Evolutionary conservation across 2,329 filamentous ascomycete genomes (phyloP).

Genomic region (Diaporthe eres): DNA sequence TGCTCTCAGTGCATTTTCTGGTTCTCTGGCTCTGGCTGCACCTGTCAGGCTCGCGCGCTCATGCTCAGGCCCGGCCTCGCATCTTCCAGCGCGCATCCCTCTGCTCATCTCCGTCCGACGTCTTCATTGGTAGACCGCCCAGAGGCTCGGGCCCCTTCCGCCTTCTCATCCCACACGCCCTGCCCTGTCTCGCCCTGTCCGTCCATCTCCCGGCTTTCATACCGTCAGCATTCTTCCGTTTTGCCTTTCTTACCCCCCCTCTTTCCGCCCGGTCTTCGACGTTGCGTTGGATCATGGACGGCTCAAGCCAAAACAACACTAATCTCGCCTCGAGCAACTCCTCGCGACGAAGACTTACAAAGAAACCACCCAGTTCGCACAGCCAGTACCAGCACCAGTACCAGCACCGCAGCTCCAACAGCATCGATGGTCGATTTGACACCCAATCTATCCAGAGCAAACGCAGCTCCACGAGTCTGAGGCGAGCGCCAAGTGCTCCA

Average conservation of each 20-base stretch:
- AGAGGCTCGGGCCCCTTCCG: constrained; percentile 39
- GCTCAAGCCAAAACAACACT: constrained; percentile 54
- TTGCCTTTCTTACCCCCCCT: constrained; percentile 36
- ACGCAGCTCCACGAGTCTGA: constrained; percentile 75
- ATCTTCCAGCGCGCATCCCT: constrained; percentile 27
- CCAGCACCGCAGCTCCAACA: constrained; percentile 63
- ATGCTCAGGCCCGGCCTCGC: constrained; percentile 27
- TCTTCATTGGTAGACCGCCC: constrained; percentile 33
- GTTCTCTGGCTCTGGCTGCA: constrained; percentile 25
- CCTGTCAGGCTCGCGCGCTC: constrained; percentile 28
- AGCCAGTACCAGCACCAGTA: constrained; percentile 59
- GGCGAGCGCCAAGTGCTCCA: constrained; percentile 73
- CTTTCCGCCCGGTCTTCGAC: constrained; percentile 34
- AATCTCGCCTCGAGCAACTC: constrained; percentile 60
- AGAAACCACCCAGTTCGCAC: constrained; percentile 68
- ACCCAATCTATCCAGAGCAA: constrained; percentile 71
- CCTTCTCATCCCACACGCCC: constrained; percentile 37
- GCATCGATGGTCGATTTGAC: constrained; percentile 69
- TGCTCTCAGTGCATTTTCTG: constrained; percentile 28
- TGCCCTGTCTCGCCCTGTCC: constrained; percentile 35
- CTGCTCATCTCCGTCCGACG: constrained; percentile 30
- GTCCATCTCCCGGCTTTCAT: constrained; percentile 39
- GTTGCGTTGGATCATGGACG: constrained; percentile 60
- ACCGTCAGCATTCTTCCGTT: constrained; percentile 42
- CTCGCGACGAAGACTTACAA: constrained; percentile 73